Conservation (phyloP, 2,329 filamentous ascomycete genomes). For the Alternaria consortialis region DNA sequence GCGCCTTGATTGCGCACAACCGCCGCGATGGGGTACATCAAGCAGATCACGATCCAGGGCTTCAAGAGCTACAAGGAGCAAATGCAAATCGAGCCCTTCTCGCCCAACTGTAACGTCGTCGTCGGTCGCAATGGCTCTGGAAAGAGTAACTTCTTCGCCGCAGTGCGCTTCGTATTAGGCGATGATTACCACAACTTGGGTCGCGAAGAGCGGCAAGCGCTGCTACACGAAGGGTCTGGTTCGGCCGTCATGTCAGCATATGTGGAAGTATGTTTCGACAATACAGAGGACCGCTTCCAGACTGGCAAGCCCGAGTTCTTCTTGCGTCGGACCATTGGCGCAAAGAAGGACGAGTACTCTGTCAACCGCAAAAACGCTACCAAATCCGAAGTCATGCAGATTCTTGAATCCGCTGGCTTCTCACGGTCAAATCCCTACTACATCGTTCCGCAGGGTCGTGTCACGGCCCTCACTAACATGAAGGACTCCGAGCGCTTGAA, state of each 20-base stretch:
- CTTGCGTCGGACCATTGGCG: slow-evolving; percentile 89
- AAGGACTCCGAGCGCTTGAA: slow-evolving; percentile 91
- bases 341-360: slow-evolving; percentile 99
- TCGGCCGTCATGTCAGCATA: slow-evolving; percentile 99
- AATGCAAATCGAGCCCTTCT: slow-evolving; percentile 98
- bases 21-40: slow-evolving; percentile 74
- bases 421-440: slow-evolving; percentile 98
- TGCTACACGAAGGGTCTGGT: slow-evolving; percentile 97
- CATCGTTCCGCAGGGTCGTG: slow-evolving; percentile 96
- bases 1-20: slow-evolving; percentile 13
- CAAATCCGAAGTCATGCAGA: slow-evolving; percentile 91
- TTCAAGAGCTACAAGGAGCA: slow-evolving; percentile 99
- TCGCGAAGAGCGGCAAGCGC: slow-evolving; percentile 91
- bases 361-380: slow-evolving; percentile 96
- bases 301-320: slow-evolving; percentile 91
- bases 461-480: slow-evolving; percentile 97
- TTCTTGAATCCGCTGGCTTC: slow-evolving; percentile 95
- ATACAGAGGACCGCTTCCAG: slow-evolving; percentile 92
- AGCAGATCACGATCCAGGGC: slow-evolving; percentile 99
- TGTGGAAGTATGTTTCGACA: slow-evolving; percentile 99
- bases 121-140: slow-evolving; percentile 99
- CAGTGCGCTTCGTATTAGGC: slow-evolving; percentile 96
- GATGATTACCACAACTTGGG: slow-evolving; percentile 97
- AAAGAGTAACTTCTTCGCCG: slow-evolving; percentile 99
- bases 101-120: slow-evolving; percentile 96